Percentiles rank a stretch among this genome's conserved stretches.
Conservation (phyloP, 805 yeast genomes). For the Monosporozyma solicola region DNA sequence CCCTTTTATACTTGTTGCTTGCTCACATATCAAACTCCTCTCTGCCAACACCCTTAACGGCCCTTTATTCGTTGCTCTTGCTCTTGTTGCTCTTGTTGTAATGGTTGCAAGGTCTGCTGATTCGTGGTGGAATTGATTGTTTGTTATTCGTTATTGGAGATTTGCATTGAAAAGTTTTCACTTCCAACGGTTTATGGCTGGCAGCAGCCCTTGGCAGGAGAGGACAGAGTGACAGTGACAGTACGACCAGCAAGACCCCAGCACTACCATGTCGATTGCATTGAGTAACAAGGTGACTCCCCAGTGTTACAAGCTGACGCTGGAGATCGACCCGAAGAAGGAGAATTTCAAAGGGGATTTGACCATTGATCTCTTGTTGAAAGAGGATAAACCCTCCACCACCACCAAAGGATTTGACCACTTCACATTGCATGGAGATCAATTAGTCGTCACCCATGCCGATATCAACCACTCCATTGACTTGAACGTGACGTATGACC, state of each 20-base stretch:
- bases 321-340: slow-evolving; percentile 36
- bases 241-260: no score
- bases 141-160: background rate
- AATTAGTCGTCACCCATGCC: slow-evolving; percentile 33
- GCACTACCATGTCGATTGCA: background rate
- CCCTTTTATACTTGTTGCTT: no score
- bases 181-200: background rate
- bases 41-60: background rate
- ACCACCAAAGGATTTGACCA: background rate
- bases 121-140: background rate
- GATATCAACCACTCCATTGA: slow-evolving; percentile 23
- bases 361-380: slow-evolving; percentile 5
- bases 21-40: background rate
- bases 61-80: background rate
- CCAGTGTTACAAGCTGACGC: slow-evolving; percentile 29
- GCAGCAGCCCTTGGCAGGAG: no score
- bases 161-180: background rate
- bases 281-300: background rate
- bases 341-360: slow-evolving; percentile 39
- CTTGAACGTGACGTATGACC: slow-evolving; percentile 19
- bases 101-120: background rate
- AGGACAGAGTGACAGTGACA: no score
- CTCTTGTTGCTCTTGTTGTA: background rate
- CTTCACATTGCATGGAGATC: slow-evolving; percentile 24
- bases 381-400: background rate